These are phyloP conservation scores for Cladosporium austrohemisphaericum DNA, from an alignment of 2,329 filamentous ascomycete genomes.

Conservation along the genomic window DNA sequence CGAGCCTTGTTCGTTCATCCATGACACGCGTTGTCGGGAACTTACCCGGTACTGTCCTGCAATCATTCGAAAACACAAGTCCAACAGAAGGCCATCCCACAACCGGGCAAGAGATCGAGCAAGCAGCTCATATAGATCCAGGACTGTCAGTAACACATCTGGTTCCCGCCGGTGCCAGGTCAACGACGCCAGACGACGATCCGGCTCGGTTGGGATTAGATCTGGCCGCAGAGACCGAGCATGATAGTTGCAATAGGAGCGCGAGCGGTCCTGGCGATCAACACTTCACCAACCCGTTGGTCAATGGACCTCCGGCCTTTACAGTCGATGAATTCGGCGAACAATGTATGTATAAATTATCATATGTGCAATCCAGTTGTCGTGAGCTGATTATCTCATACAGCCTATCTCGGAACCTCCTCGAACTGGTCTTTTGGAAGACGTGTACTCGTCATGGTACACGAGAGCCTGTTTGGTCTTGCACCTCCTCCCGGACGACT, in stretches of 20 bases:
- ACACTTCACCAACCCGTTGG: slow-evolving; percentile 43
- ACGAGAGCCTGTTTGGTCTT: slow-evolving; percentile 45
- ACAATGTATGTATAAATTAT: slow-evolving; percentile 37
- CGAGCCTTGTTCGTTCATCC: not conserved
- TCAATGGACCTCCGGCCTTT: slow-evolving; percentile 28
- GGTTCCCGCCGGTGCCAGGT: not conserved
- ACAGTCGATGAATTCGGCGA: slow-evolving; percentile 40
- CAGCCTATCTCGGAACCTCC: slow-evolving; percentile 53
- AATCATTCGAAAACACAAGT: slow-evolving; percentile 1
- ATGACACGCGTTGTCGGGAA: not conserved
- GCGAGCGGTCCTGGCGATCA: slow-evolving; percentile 17
- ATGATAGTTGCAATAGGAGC: slow-evolving; percentile 12
- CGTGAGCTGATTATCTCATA: not conserved
- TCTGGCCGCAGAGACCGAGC: slow-evolving; percentile 14
- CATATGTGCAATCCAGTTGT: not conserved
- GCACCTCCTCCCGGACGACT: slow-evolving; percentile 44
- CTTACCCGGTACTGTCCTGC: not conserved
- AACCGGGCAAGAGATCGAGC: no score
- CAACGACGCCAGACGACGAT: slow-evolving; percentile 6
- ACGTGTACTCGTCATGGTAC: slow-evolving; percentile 47
- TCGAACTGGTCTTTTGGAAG: slow-evolving; percentile 56
- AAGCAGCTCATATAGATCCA: no score
- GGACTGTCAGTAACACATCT: not conserved
- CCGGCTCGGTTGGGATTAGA: slow-evolving; percentile 6
- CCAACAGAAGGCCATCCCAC: not conserved